These are phyloP conservation scores for Viola pubescens DNA, from an alignment of 441 rosid genomes.

Conservation along the genomic window DNA sequence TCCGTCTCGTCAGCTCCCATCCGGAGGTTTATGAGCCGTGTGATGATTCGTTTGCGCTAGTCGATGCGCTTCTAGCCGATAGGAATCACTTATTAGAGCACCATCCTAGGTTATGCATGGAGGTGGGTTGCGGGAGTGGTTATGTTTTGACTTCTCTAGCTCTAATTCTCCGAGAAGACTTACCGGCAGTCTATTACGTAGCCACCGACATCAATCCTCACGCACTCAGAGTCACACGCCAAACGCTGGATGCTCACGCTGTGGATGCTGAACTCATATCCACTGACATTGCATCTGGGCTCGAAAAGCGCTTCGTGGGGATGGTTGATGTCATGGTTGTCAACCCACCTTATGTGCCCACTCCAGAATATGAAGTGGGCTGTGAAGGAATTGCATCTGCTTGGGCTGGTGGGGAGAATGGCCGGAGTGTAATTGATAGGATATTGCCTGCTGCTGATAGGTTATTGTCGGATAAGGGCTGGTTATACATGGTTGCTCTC, in stretches of 20 bases:
- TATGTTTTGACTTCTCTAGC: constrained; percentile 89
- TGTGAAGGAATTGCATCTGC: constrained; percentile 70
- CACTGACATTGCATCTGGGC: constrained; percentile 53
- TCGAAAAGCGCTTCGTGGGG: constrained; percentile 60
- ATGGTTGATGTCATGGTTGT: constrained; percentile 78
- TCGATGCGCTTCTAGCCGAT: constrained; percentile 81
- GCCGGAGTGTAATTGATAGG: constrained; percentile 65
- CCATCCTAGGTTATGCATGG: constrained; percentile 62
- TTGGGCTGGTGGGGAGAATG: constrained; percentile 98
- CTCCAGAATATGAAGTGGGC: constrained; percentile 89
- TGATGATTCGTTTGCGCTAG: constrained; percentile 88
- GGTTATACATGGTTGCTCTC: constrained; percentile 83
- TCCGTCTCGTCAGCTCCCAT: constrained; percentile 72
- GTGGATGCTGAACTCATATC: constrained; percentile 58
- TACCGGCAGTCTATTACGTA: constrained; percentile 35
- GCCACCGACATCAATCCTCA: constrained; percentile 71
- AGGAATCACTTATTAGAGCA: constrained; percentile 45
- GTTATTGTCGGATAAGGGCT: constrained; percentile 66
- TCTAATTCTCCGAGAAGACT: constrained; percentile 50
- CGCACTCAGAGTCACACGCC: constrained; percentile 53
- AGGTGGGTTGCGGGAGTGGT: constrained; percentile 91
- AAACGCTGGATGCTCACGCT: constrained; percentile 66
- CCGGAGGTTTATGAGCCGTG: constrained; percentile 91
- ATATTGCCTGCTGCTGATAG: constrained; percentile 64
- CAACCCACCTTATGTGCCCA: constrained; percentile 95